Percentiles rank a stretch among this genome's conserved stretches.
Conservation (phyloP, 2,329 filamentous ascomycete species). For the Penicillium sp. region DNA sequence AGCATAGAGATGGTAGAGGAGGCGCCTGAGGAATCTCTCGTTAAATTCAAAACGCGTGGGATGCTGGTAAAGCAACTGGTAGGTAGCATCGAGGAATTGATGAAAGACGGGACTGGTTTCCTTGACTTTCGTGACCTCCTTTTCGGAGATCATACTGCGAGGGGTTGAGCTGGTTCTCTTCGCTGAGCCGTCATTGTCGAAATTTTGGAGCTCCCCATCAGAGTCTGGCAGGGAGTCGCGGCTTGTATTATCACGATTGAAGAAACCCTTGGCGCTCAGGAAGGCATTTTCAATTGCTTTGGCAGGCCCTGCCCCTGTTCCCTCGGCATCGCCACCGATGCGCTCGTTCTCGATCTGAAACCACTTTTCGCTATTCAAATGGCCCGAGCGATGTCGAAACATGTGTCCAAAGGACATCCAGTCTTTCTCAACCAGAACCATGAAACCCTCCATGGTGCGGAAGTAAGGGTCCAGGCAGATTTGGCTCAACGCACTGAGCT, state of each 20-base stretch:
- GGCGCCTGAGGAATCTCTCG: constrained; percentile 79
- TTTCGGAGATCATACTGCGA: constrained; percentile 43
- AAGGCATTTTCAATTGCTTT: constrained; percentile 83
- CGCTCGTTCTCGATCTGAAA: constrained; percentile 79
- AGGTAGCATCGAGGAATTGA: constrained; percentile 91
- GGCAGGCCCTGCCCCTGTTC: constrained; percentile 40
- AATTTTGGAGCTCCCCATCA: constrained; percentile 47
- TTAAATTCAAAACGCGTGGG: constrained; percentile 93
- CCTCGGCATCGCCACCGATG: constrained; percentile 52
- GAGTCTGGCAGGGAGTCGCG: constrained; percentile 59
- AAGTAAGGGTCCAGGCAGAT: constrained; percentile 95
- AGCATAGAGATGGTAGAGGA: constrained; percentile 90
- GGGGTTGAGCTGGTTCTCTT: constrained; percentile 34
- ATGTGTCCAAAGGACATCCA: constrained; percentile 98
- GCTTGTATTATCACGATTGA: constrained; percentile 70
- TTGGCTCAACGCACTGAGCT: constrained; percentile 85
- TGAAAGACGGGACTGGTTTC: constrained; percentile 96
- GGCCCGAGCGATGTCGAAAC: constrained; percentile 88
- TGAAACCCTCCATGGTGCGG: constrained; percentile 88
- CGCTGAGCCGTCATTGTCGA: constrained; percentile 42
- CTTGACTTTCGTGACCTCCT: constrained; percentile 68
- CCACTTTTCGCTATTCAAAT: constrained; percentile 87
- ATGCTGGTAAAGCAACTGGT: constrained; percentile 79
- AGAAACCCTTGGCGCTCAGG: constrained; percentile 79
- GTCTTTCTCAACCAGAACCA: constrained; percentile 91